A percentile compares a stretch with the other conserved stretches of the same genome.
Conservation (phyloP, 306 rosid species). For the Cicer pinnatifidum region DNA sequence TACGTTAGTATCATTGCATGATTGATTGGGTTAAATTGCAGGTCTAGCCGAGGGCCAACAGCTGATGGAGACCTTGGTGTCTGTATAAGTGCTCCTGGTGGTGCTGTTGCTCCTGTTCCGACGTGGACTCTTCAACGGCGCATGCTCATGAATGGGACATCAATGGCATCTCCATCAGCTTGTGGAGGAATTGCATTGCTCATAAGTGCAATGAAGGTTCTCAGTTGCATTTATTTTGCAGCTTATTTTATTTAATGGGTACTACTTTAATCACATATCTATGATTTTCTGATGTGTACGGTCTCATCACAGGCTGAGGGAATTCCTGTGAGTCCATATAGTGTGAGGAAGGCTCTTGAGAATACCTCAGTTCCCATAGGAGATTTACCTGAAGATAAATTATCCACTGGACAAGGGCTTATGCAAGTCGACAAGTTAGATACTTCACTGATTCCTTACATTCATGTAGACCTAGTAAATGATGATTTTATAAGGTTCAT, state of each 20-base stretch:
- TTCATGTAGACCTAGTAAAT: constrained; percentile 29
- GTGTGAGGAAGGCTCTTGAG: constrained; percentile 89
- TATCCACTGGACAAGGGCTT: constrained; percentile 93
- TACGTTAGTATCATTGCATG: constrained; percentile 25
- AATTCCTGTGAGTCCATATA: constrained; percentile 86
- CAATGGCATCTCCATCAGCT: constrained; percentile 99
- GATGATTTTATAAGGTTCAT: constrained; percentile 25
- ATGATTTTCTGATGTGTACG: constrained; percentile 42
- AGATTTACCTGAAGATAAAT: constrained; percentile 76
- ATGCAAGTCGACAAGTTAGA: constrained; percentile 98
- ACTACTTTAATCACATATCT: constrained; percentile 27
- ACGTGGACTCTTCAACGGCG: constrained; percentile 98
- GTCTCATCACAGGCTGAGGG: constrained; percentile 74
- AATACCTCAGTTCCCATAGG: constrained; percentile 82
- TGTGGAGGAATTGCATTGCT: constrained; percentile 96
- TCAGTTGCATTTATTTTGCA: constrained; percentile 37
- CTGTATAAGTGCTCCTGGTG: constrained; percentile 95
- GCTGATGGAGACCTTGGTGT: constrained; percentile 98
- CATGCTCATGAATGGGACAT: constrained; percentile 98
- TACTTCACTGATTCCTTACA: constrained; percentile 44
- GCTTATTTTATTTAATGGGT: constrained; percentile 40
- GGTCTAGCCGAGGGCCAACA: constrained; percentile 99
- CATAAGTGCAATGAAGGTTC: constrained; percentile 95
- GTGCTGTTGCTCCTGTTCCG: constrained; percentile 99
- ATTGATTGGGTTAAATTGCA: constrained; percentile 50